Conservation (phyloP, 2,329 filamentous ascomycete genomes). For the Thelonectria discophora region DNA sequence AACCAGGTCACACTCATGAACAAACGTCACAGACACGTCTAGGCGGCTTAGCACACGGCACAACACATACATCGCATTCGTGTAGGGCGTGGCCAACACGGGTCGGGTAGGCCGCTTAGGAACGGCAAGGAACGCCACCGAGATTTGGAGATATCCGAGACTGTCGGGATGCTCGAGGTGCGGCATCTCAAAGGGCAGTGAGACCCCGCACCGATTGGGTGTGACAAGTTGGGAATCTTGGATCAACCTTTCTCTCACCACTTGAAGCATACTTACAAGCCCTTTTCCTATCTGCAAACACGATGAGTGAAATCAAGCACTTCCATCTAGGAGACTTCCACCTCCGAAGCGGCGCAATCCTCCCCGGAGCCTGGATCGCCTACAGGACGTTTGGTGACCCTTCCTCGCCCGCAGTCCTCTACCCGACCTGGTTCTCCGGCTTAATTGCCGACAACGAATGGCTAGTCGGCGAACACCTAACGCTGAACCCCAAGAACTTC, state of each 20-base stretch:
- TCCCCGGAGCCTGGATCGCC: constrained; percentile 73
- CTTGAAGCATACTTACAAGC: neutral
- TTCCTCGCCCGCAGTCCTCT: constrained; percentile 72
- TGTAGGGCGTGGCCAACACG: constrained; percentile 1
- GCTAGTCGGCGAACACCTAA: constrained; percentile 73
- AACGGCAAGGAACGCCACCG: constrained; percentile 2
- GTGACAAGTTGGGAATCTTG: too few relatives aligned
- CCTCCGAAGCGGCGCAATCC: constrained; percentile 69
- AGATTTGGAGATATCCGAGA: neutral
- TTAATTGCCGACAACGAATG: constrained; percentile 77
- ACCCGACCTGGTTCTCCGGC: constrained; percentile 76
- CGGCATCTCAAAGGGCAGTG: neutral
- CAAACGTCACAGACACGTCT: neutral
- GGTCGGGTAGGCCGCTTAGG: constrained; percentile 4
- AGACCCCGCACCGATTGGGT: neutral
- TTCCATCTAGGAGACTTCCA: constrained; percentile 72
- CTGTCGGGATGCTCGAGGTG: neutral
- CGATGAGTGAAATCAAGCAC: constrained; percentile 30
- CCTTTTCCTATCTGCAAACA: neutral
- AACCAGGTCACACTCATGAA: neutral
- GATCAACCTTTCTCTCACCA: too few relatives aligned
- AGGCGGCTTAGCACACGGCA: neutral
- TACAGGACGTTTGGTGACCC: constrained; percentile 79
- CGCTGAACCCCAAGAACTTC: constrained; percentile 65
- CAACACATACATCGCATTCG: neutral